Base-by-base conservation (phyloP, 805 yeast genomes). In the Peterozyma xylosa region DNA sequence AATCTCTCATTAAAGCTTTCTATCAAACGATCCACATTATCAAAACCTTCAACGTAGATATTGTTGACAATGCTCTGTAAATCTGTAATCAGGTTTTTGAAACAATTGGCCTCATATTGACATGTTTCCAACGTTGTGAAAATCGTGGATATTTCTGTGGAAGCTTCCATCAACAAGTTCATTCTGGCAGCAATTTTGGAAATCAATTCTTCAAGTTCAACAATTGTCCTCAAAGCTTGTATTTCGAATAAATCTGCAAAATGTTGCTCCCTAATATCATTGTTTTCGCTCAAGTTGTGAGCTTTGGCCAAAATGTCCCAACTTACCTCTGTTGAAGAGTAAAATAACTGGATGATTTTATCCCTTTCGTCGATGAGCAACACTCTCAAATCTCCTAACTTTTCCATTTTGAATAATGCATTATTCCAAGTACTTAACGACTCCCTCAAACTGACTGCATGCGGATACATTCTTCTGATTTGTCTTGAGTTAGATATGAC, bases 271-370 rank as follows among this genome's bases (percentile, higher is more conserved):
- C 47, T 55, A 35, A 50, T 45, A 33, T 50, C 58, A n/a, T 17
- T 50, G 7, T 48, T 39, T 30, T 48, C 52, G 7, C 61, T 52
- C 27, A 77, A 54, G 39, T 79, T 85, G 34, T 68, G 60, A 1
- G 78, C 76, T 46, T 69, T 70, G 0, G 70, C 58, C 10, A 82
- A 53, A 11, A 68, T 62, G 1, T 63, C 70, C 95, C 95, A 86
- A 9, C 66, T 64, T 1, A 74, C 57, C 2, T 53, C 50, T 3
- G 65, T 34, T 3, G 80, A 65, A 0, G 53, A 46, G 2, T 51
- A 47, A 2, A 82, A 49, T 0, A 61, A 45, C 0, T 43, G 42
- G 39, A 67, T 58, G 2, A 80, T 54, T 0, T 52, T 43, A 2
- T 51, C 45, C 18, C 65, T 63, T 30, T 68, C 68, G 2, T 50